Conservation (phyloP, 2,329 filamentous ascomycete species). For the Hirsutella thompsonii region DNA sequence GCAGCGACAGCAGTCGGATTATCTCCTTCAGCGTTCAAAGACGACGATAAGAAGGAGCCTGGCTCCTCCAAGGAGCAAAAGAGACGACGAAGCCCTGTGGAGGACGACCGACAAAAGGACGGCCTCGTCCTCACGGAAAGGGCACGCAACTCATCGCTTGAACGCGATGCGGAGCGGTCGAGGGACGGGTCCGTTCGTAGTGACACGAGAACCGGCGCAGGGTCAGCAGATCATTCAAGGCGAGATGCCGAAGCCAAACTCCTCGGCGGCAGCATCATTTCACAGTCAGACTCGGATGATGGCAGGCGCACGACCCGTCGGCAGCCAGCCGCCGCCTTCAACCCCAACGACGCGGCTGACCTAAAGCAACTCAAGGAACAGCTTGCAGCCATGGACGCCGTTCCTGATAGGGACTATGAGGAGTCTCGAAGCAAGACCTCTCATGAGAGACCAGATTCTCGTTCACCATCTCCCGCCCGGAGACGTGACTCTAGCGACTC, state of each 20-base stretch:
- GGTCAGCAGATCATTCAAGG: conserved; percentile 17
- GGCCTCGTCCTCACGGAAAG: conserved; percentile 10
- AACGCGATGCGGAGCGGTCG: conserved; percentile 5
- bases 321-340: conserved; percentile 27
- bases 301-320: conserved; percentile 24
- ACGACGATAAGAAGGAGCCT: conserved; percentile 24
- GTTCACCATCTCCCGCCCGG: conserved; percentile 9
- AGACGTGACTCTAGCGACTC: conserved; percentile 6
- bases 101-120: conserved; percentile 13
- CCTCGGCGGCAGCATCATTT: conserved; percentile 19
- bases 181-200: conserved; percentile 7
- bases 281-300: conserved; percentile 28
- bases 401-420: conserved; percentile 10
- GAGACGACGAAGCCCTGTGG: conserved; percentile 17
- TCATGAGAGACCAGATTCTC: conserved; percentile 3
- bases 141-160: conserved; percentile 6
- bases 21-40: conserved; percentile 19
- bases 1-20: conserved; percentile 36
- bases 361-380: conserved; percentile 37
- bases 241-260: conserved; percentile 25
- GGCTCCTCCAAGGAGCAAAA: conserved; percentile 15
- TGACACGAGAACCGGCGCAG: conserved; percentile 5
- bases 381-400: conserved; percentile 26
- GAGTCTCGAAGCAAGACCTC: background rate
- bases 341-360: conserved; percentile 38